Conservation (phyloP, 805 yeast genomes). For the Cyberlindnera xylosilytica region DNA sequence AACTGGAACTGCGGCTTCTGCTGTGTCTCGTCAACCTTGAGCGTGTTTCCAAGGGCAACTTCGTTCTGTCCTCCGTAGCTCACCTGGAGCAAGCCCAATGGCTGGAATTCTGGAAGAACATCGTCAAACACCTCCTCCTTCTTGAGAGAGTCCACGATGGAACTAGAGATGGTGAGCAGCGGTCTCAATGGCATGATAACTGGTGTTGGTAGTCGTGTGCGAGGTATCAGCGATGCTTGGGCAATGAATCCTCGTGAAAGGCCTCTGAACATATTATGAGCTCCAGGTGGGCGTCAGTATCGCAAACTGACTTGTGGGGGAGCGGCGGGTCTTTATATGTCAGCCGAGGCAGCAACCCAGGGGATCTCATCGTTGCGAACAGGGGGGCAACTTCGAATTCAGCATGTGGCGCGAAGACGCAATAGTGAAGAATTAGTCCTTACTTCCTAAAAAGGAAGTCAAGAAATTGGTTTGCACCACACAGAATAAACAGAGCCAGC, state of each 20-base stretch:
- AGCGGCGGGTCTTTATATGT: no score
- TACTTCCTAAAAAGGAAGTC: no score
- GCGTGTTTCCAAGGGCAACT: slow-evolving; percentile 77
- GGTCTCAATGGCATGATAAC: slow-evolving; percentile 23
- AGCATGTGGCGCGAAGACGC: no score
- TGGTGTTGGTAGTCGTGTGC: neutral
- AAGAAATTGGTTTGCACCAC: no score
- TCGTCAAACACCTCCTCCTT: slow-evolving; percentile 44
- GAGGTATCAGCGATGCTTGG: neutral
- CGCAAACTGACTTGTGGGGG: no score
- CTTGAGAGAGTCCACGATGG: slow-evolving; percentile 36
- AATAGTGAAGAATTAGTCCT: no score
- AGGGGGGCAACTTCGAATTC: no score
- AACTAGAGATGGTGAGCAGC: slow-evolving; percentile 26
- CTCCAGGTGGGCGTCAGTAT: no score
- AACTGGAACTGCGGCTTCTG: slow-evolving; percentile 62
- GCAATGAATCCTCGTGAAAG: slow-evolving; percentile 1
- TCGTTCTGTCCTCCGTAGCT: slow-evolving; percentile 56
- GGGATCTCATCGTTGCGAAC: no score
- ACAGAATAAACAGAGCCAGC: no score
- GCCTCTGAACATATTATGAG: slow-evolving; percentile 5
- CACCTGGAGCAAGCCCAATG: slow-evolving; percentile 48
- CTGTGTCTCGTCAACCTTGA: slow-evolving; percentile 66
- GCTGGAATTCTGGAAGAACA: slow-evolving; percentile 30
- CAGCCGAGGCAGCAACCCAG: no score